These are phyloP conservation scores for Deinandra increscens DNA, from an alignment of 129 eudicot genomes.

Conservation along the genomic window DNA sequence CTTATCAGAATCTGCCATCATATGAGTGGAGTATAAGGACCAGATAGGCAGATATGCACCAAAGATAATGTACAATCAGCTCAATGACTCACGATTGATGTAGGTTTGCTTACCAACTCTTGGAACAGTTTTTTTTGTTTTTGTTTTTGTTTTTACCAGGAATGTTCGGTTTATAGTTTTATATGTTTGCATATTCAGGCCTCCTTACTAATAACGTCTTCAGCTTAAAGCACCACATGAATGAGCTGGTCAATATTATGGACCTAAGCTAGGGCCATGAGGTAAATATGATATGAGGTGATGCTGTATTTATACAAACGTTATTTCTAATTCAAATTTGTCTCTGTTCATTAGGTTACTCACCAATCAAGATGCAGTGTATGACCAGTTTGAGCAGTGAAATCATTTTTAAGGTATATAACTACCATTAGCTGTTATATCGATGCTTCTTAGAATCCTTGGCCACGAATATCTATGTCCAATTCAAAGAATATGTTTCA, in stretches of 20 bases:
- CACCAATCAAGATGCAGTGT: not conserved
- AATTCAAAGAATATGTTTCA: no score
- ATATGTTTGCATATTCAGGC: slow-evolving; percentile 9
- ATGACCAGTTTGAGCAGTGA: not conserved
- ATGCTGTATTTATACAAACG: not conserved
- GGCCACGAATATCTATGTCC: not conserved
- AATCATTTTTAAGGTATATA: no score
- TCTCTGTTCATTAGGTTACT: slow-evolving; percentile 3
- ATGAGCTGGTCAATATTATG: slow-evolving; percentile 7
- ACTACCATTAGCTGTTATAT: not conserved
- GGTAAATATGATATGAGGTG: slow-evolving; percentile 4
- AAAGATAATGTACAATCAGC: slow-evolving; percentile 13
- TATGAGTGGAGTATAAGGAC: slow-evolving; percentile 13
- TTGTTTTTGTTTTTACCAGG: not conserved
- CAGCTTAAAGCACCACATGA: slow-evolving; percentile 1
- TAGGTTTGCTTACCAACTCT: slow-evolving; percentile 21
- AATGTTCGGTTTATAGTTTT: not conserved
- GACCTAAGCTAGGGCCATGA: slow-evolving; percentile 7
- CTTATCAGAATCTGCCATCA: not conserved
- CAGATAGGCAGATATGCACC: not conserved
- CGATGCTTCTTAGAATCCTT: not conserved
- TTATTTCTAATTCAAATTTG: not conserved
- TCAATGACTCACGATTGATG: slow-evolving; percentile 16
- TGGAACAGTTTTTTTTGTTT: not conserved
- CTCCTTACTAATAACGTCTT: not conserved